Evolutionary conservation across 2,329 filamentous ascomycete species (phyloP).

Genomic region (Xylariaceae sp.): DNA sequence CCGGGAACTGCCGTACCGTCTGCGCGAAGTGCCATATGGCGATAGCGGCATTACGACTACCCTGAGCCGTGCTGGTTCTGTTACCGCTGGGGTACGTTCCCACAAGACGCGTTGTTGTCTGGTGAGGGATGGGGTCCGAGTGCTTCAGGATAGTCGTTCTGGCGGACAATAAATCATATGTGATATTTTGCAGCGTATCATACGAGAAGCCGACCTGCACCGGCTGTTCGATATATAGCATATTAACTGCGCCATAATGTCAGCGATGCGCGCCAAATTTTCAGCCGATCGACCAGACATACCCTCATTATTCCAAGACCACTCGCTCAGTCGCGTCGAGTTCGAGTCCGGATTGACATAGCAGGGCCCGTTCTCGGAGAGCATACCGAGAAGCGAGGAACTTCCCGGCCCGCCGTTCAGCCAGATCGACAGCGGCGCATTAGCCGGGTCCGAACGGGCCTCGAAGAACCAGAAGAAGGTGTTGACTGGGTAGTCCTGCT

Average conservation of each 20-base stretch:
- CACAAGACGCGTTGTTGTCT: conserved; percentile 36
- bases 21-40: conserved; percentile 60
- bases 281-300: not conserved
- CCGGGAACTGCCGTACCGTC: conserved; percentile 22
- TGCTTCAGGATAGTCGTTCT: conserved; percentile 28
- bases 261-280: not conserved
- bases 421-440: conserved; percentile 47
- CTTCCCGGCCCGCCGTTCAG: conserved; percentile 55
- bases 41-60: conserved; percentile 45
- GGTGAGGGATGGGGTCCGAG: conserved; percentile 34
- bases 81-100: conserved; percentile 55
- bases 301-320: conserved; percentile 49
- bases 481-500: conserved; percentile 39
- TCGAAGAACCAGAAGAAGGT: conserved; percentile 42
- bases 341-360: conserved; percentile 42
- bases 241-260: conserved; percentile 39
- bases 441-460: conserved; percentile 29
- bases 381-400: conserved; percentile 48
- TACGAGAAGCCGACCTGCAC: conserved; percentile 59
- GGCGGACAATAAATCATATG: conserved; percentile 41
- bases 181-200: conserved; percentile 54
- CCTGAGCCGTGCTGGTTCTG: conserved; percentile 41
- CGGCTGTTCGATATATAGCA: conserved; percentile 50
- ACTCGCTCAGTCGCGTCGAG: conserved; percentile 48
- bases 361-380: conserved; percentile 48